phyloP scores from a whole-genome alignment of 345 rosid genomes.

The Kandelia obovata region DNA sequence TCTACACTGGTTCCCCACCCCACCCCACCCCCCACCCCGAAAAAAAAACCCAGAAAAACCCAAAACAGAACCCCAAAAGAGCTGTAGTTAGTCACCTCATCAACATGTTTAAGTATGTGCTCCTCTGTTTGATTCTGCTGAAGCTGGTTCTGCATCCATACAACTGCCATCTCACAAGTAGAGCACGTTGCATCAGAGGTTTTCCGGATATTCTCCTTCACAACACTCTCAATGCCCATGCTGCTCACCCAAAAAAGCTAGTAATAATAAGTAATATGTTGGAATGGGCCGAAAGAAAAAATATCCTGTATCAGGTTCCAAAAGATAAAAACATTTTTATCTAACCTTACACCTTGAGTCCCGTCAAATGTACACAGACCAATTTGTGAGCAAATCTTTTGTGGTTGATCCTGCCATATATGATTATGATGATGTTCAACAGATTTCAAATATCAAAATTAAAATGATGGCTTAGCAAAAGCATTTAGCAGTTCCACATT shows the following conservation, averaged over 20 bases:
- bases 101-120: conserved; percentile 63
- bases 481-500: neutral
- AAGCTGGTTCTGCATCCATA: conserved; percentile 85
- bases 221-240: conserved; percentile 63
- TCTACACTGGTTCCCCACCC: no score
- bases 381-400: conserved; percentile 72
- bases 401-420: conserved; percentile 52
- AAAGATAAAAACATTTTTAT: neutral
- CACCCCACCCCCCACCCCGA: neutral
- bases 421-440: neutral
- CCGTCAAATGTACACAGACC: conserved; percentile 76
- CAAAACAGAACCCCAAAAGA: no score
- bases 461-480: neutral
- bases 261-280: neutral
- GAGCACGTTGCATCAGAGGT: conserved; percentile 54
- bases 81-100: conserved; percentile 42
- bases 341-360: conserved; percentile 62
- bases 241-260: conserved; percentile 32
- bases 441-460: conserved; percentile 7
- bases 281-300: neutral
- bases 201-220: conserved; percentile 42
- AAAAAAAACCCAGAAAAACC: no score
- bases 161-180: conserved; percentile 87
- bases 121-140: conserved; percentile 64
- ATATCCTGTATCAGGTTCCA: neutral